These are phyloP conservation scores for Boletus rufocinnamomeus DNA, from an alignment of 768 basidiomycete species.

Conservation along the genomic window DNA sequence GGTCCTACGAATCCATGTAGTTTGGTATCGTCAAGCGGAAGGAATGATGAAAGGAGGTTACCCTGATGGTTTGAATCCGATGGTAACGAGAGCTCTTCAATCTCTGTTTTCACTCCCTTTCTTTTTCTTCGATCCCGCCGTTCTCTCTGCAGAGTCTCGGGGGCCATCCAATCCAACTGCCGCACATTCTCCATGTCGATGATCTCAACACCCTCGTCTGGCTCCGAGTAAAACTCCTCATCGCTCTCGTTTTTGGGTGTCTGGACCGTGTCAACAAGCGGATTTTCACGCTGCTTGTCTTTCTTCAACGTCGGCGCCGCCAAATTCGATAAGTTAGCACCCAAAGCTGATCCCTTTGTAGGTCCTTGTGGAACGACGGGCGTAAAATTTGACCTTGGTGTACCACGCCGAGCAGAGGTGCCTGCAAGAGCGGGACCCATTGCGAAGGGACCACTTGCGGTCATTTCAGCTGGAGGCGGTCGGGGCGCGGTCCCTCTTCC, in stretches of 20 bases:
- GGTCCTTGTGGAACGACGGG: conserved; percentile 47
- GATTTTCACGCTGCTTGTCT: conserved; percentile 38
- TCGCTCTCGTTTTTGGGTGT: conserved; percentile 45
- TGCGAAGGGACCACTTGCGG: conserved; percentile 84
- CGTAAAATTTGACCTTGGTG: conserved; percentile 58
- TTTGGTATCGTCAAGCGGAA: neutral
- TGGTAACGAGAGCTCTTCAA: conserved; percentile 40
- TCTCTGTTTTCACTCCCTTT: conserved; percentile 43
- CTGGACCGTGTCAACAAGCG: conserved; percentile 25
- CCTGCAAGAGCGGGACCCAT: conserved; percentile 79
- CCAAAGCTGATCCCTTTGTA: conserved; percentile 40
- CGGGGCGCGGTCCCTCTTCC: conserved; percentile 48
- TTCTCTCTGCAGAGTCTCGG: conserved; percentile 66
- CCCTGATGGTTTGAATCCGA: conserved; percentile 37
- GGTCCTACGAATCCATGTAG: conserved; percentile 9
- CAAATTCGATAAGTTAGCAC: conserved; percentile 51
- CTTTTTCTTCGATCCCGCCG: conserved; percentile 39
- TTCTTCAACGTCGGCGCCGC: conserved; percentile 53
- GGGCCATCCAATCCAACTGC: conserved; percentile 88
- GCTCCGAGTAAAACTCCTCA: conserved; percentile 79
- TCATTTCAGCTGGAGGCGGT: conserved; percentile 67
- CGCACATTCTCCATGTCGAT: conserved; percentile 79
- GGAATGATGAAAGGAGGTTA: conserved; percentile 18
- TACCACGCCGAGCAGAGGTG: conserved; percentile 48
- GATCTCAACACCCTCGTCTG: conserved; percentile 85